phyloP scores from a whole-genome alignment of 257 asterid genomes.

The Agastache rugosa region DNA sequence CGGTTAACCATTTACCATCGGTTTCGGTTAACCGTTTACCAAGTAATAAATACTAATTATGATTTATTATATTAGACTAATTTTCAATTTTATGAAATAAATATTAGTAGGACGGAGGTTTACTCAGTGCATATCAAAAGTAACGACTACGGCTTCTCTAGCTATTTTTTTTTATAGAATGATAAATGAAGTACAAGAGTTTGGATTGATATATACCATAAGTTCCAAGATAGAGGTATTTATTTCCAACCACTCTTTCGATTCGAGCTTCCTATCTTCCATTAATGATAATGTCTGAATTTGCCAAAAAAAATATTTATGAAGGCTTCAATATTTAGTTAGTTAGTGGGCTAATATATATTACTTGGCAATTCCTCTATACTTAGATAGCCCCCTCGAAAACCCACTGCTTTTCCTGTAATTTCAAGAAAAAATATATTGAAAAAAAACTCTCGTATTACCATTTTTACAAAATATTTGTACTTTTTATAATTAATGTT shows the following conservation, averaged over 20 bases:
- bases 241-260: conserved; percentile 84
- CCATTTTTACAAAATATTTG: too few relatives aligned
- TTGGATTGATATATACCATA: conserved; percentile 54
- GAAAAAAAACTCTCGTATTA: background rate
- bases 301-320: background rate
- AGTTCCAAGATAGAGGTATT: conserved; percentile 84
- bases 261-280: conserved; percentile 97
- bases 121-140: too few relatives aligned
- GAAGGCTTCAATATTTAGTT: background rate
- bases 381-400: conserved; percentile 86
- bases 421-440: conserved; percentile 7
- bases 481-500: background rate
- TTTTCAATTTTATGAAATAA: too few relatives aligned
- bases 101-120: too few relatives aligned
- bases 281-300: conserved; percentile 80
- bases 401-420: conserved; percentile 87
- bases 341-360: conserved; percentile 5
- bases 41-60: too few relatives aligned
- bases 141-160: too few relatives aligned
- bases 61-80: too few relatives aligned
- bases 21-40: too few relatives aligned
- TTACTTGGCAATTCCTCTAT: conserved; percentile 89
- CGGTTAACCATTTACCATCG: too few relatives aligned
- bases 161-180: too few relatives aligned
- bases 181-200: background rate